Base-by-base conservation (phyloP, 257 asterid genomes). In the Oldenlandia corymbosa region DNA sequence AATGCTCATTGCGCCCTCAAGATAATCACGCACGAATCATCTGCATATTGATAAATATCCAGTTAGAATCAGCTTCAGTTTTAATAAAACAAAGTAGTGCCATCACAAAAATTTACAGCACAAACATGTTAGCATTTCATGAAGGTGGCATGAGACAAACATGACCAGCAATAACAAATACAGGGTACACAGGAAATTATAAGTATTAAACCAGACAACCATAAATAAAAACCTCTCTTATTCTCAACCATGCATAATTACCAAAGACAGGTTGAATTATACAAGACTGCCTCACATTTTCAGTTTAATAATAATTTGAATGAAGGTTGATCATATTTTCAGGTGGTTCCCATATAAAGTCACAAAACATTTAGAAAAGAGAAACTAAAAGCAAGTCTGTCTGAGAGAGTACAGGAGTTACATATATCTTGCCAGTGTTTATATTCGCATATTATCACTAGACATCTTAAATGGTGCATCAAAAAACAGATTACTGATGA, bases 1-100 rank as follows among this genome's bases (percentile, higher is more conserved):
- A 18, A 32, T 7, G 34, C 13, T 26, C 4, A 31, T 9, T 34
- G 2, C 26, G 46, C 47, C 58, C 18, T 48, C 24, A 21, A 1
- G 10, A 48, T 24, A 5, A 49, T 63, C 59, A 49, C 31, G 68
- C 59, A 13, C 59, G 68, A 63, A 63, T 7, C 68, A 63, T 63
- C 68, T 63, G 59, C 68, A 49, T 32, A 49, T 63, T 32, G 49
- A 52, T 9, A 20, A 34, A 21, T 3, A 63, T 59, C 46, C 7
- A 16, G 54, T 48, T 23, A 48, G 28, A 5, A 60, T 21, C 36
- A 32, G 5, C 10, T 63, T 5, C 21, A n/a, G 1, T 31, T 34
- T 49, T 2, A 11, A 32, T 17, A 11, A 28, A 21, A 21, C 21
- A n/a, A 11, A 20, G 23, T 31, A 30, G 67, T 36, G 11, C 28